Evolutionary conservation across 2,329 filamentous ascomycete genomes (phyloP).

Genomic region (Leptosphaerulina australis): DNA sequence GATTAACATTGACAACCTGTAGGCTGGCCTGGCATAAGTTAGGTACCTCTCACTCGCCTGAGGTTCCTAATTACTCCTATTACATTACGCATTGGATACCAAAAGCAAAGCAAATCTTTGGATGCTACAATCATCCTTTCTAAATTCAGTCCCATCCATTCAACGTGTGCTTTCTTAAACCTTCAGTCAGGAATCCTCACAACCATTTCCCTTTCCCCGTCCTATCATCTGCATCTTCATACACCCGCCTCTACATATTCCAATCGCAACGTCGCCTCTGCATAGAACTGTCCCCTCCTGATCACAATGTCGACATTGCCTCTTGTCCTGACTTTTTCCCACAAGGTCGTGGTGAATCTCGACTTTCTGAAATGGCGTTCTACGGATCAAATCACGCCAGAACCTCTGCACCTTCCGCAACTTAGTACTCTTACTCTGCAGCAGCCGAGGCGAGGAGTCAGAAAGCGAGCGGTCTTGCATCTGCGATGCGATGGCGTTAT

Average conservation of each 20-base stretch:
- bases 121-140: no score
- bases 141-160: no score
- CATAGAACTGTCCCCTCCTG: neutral
- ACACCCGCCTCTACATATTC: neutral
- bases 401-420: neutral
- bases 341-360: neutral
- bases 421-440: neutral
- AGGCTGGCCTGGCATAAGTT: conserved; percentile 14
- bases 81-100: neutral
- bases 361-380: no score
- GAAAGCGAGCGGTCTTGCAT: neutral
- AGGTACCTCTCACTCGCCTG: no score
- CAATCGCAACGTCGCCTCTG: conserved; percentile 1
- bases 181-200: neutral
- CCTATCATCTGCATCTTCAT: neutral
- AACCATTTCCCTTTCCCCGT: neutral
- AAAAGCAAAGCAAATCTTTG: no score
- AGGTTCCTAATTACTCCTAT: no score
- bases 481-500: neutral
- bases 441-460: neutral
- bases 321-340: no score
- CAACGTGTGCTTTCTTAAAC: no score
- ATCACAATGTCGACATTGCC: neutral
- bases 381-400: neutral
- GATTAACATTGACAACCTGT: neutral